Percentiles rank a stretch among this genome's conserved stretches.
phyloP scores from a whole-genome alignment of 345 rosid genomes.

The Linum usitatissimum region DNA sequence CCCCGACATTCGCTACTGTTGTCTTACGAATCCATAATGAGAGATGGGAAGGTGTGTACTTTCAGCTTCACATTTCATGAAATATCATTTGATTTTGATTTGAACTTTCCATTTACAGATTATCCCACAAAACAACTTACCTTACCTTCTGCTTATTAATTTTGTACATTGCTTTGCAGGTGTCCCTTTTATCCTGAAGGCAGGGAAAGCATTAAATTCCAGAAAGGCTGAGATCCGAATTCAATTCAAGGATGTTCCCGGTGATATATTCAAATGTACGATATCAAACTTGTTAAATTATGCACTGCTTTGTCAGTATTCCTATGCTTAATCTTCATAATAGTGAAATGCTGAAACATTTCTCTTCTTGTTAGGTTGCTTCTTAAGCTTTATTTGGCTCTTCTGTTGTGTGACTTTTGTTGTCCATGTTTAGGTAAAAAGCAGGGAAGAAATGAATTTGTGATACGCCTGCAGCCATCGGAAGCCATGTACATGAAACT shows the following conservation, averaged over 20 bases:
- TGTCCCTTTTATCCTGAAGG: conserved; percentile 92
- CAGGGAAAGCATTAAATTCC: conserved; percentile 93
- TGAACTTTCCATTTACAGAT: no score
- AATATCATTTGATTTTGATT: no score
- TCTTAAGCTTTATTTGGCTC: background rate
- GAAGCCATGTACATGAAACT: conserved; percentile 99
- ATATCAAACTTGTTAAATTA: conserved; percentile 6
- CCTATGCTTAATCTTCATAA: background rate
- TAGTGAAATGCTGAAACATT: background rate
- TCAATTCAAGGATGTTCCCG: conserved; percentile 98
- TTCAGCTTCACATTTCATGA: background rate
- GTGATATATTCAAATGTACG: conserved; percentile 88
- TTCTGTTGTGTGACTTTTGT: conserved; percentile 10
- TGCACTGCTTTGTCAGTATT: background rate
- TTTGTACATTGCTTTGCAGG: conserved; percentile 34
- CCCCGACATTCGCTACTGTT: conserved; percentile 86
- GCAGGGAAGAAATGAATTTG: conserved; percentile 98
- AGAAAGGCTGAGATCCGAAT: conserved; percentile 97
- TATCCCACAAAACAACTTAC: background rate
- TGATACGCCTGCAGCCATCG: conserved; percentile 90
- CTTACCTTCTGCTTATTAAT: conserved; percentile 6
- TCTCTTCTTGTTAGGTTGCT: no score
- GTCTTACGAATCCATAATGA: conserved; percentile 81
- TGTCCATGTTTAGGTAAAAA: conserved; percentile 42
- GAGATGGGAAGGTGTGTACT: conserved; percentile 90